Base-by-base conservation (phyloP, 2,329 filamentous ascomycete genomes). In the Epichloe hybrida region DNA sequence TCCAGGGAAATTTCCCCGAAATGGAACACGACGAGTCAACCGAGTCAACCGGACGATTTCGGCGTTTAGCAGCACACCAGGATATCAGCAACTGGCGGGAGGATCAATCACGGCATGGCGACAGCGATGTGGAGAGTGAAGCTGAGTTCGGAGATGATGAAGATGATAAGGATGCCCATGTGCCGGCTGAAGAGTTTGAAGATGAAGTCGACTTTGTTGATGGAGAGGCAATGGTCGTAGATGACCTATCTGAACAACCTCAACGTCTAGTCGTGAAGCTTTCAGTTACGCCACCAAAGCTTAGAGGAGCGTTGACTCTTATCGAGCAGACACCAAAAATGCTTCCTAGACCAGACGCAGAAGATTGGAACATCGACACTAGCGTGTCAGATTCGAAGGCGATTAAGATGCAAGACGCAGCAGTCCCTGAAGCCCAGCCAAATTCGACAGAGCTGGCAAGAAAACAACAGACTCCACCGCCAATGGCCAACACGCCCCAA, bases 71-170 rank as follows among this genome's bases (percentile, higher is more conserved):
- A 8, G 64, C 68, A 5, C 68, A 74, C 46, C 70, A 74, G 49
- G 66, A 70, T 49, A 69, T 66, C n/a, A 79, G 76, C 51, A 74
- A 75, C 15, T 76, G 72, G 72, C 47, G 54, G 17, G 60, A 56
- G n/a, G 23, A 31, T 46, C 45, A 27, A 17, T 71, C 79, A 20
- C 58, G 59, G 35, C 58, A 55, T 36, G 80, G 53, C 59, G 80
- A 71, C 34, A 71, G 72, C 13, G 84, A 87, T 8, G 80, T 79
- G 6, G 83, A 83, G 49, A 82, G 80, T 53, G 84, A 87, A 56
- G 87, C 81, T 62, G 83, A 88, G 43, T 83, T 84, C 48, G 86
- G 83, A 11, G 86, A 85, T 50, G 86, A 89, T 52, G 84, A 85
- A 52, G 81, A 84, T 38, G 78, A 88, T 50, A 79, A 76, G 27